Percentiles rank a stretch among this genome's conserved stretches.
phyloP scores from a whole-genome alignment of 306 rosid genomes.

The Prunus fruticosa region DNA sequence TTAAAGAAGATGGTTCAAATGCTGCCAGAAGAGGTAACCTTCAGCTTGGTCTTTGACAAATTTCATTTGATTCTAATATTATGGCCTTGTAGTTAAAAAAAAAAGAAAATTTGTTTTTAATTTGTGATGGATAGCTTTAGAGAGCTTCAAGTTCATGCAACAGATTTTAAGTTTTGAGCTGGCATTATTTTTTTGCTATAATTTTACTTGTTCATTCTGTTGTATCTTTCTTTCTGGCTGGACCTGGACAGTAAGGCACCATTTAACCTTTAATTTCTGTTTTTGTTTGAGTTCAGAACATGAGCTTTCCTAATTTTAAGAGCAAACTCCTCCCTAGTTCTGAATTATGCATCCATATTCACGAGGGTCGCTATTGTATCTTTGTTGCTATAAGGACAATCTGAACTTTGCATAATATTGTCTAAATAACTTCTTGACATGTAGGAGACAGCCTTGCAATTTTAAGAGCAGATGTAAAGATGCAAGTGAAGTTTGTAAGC shows the following conservation, averaged over 20 bases:
- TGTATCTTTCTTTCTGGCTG: not conserved
- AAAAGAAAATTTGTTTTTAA: not conserved
- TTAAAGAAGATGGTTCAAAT: conserved; percentile 66
- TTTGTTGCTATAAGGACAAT: not conserved
- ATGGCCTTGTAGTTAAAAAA: not conserved
- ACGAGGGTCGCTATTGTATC: not conserved
- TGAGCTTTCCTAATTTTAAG: not conserved
- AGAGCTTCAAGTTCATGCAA: not conserved
- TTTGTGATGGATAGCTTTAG: not conserved
- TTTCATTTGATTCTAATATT: not conserved
- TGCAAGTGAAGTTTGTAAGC: too few relatives aligned
- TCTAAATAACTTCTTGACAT: too few relatives aligned
- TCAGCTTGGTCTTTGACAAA: conserved; percentile 1
- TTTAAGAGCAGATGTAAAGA: too few relatives aligned
- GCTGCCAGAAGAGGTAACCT: conserved; percentile 60
- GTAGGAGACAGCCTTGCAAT: too few relatives aligned
- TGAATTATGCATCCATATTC: not conserved
- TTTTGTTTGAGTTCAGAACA: too few relatives aligned
- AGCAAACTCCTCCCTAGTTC: not conserved
- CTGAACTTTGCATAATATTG: not conserved
- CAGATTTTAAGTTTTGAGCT: not conserved
- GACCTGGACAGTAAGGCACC: not conserved
- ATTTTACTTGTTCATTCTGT: too few relatives aligned
- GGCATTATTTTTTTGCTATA: not conserved
- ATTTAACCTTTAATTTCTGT: not conserved